Base-by-base conservation (phyloP, 495 filamentous ascomycete species). In the Lasiosphaeria miniovina region DNA sequence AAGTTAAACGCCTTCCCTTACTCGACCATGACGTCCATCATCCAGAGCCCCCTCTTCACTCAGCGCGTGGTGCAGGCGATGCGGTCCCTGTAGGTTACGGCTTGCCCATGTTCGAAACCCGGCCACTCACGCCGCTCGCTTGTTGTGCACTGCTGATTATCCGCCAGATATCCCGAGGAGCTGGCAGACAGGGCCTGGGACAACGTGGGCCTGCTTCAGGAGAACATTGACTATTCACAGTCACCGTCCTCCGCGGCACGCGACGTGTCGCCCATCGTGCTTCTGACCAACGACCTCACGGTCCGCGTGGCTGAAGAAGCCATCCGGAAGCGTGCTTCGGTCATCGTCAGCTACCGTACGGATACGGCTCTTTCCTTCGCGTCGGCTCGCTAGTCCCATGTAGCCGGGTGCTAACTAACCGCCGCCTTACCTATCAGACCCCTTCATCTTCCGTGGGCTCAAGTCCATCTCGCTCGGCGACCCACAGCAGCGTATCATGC, bases 211-310 rank as follows among this genome's bases (percentile, higher is more conserved):
- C 65, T 76, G 3, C 71, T 76, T 32, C 65, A 72, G 55, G 72
- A 69, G 12, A 76, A 76, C 62, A 61, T 71, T 33, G 55, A 64
- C 52, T 61, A 3, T 3, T 49, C 4, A 38, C 45, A 11, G 49
- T 38, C 38, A n/a, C 36, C 31, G 35, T 52, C 41, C 15, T 36
- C 60, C 6, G 32, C 14, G 24, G 17, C 49, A 6, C 17, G 32
- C 12, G 1, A 4, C 15, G 32, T 34, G 6, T 33, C 55, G 9
- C 54, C 54, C 0, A 57, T 45, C 2, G 90, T 93, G 54, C 87
- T 98, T 36, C 80, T 98, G 36, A 90, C 94, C 12, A 91, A 96
- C 67, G 94, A 98, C 73, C 82, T 98, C 33, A 98, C 94, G 0
- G 84, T 83, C 54, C 83, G 84, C 3, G 94, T 98, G n/a, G 93